phyloP scores from a whole-genome alignment of 345 rosid genomes.

The Ceriops zippeliana region DNA sequence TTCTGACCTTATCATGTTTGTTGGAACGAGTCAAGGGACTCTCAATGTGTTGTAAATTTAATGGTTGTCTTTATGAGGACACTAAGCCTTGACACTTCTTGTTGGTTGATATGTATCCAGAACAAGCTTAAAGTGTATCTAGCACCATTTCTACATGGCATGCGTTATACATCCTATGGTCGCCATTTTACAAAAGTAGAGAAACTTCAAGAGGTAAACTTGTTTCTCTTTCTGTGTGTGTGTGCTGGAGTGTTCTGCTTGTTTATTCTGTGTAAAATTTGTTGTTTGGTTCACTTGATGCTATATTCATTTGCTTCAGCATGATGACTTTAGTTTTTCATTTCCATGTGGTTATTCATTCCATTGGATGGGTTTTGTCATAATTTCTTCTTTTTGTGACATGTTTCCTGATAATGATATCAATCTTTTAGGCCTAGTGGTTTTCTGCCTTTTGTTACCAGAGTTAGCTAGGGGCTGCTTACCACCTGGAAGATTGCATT shows the following conservation, averaged over 20 bases:
- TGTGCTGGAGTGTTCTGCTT: no score
- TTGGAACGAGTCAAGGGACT: no score
- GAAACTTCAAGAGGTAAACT: constrained; percentile 72
- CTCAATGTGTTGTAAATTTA: no score
- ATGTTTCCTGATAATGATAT: not conserved
- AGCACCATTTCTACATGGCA: constrained; percentile 75
- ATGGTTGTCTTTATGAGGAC: not conserved
- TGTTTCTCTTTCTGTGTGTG: not conserved
- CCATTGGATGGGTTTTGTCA: not conserved
- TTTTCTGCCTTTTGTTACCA: not conserved
- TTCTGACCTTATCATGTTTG: no score
- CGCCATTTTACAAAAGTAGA: constrained; percentile 91
- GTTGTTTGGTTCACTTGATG: no score
- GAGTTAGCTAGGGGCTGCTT: no score
- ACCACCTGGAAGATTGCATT: no score
- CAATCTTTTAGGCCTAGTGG: not conserved
- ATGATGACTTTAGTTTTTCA: no score
- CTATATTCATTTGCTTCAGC: no score
- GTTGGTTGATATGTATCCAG: constrained; percentile 41
- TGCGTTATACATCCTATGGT: constrained; percentile 85
- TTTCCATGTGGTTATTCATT: not conserved
- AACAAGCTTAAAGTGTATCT: constrained; percentile 76
- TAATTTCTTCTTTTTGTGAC: not conserved
- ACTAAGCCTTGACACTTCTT: not conserved
- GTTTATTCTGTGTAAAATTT: no score